Percentiles rank a stretch among this genome's conserved stretches.
These are phyloP conservation scores for Oxyria digyna DNA, from an alignment of 148 eudicot species.

Conservation along the genomic window DNA sequence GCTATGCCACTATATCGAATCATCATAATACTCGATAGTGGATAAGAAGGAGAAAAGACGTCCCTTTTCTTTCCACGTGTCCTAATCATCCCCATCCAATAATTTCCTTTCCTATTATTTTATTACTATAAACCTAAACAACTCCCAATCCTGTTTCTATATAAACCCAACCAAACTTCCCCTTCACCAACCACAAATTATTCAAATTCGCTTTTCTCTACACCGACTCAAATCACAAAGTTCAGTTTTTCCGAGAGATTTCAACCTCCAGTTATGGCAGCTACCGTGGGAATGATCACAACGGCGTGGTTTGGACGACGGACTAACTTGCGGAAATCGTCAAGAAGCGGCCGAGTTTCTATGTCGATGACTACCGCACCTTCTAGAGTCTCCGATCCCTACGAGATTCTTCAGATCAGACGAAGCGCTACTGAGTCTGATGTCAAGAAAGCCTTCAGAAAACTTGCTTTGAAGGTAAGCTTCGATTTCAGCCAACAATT, in stretches of 20 bases:
- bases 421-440: slow-evolving; percentile 75
- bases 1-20: too few relatives aligned
- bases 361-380: slow-evolving; percentile 14
- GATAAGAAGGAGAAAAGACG: slow-evolving; percentile 5
- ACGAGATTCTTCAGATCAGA: slow-evolving; percentile 47
- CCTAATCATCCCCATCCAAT: not conserved
- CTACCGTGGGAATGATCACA: slow-evolving; percentile 17
- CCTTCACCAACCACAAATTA: slow-evolving; percentile 3
- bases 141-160: not conserved
- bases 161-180: not conserved
- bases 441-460: slow-evolving; percentile 71
- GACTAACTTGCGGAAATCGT: slow-evolving; percentile 7
- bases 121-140: not conserved
- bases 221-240: too few relatives aligned
- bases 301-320: slow-evolving; percentile 13
- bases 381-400: slow-evolving; percentile 39
- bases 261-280: slow-evolving; percentile 22
- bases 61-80: not conserved
- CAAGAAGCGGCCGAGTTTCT: not conserved
- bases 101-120: not conserved
- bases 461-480: slow-evolving; percentile 71
- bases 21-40: not conserved
- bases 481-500: not conserved
- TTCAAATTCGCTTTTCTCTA: not conserved
- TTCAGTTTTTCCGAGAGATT: not conserved